phyloP scores from a whole-genome alignment of 257 asterid genomes.

The Jacaranda mimosifolia region DNA sequence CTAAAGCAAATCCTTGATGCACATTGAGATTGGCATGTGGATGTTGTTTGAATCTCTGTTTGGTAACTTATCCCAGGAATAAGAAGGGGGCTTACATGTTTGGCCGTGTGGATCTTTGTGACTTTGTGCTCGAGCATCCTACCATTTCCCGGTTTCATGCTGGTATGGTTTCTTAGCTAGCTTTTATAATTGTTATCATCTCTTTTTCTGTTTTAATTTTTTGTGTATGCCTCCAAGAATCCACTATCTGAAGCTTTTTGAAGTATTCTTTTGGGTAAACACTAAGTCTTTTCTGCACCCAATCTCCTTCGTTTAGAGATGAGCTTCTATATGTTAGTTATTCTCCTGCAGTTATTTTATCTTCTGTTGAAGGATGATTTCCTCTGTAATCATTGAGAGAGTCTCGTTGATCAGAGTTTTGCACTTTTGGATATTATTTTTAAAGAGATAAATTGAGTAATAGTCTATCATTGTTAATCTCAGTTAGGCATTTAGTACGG shows the following conservation, averaged over 20 bases:
- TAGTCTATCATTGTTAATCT: conserved; percentile 1
- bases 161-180: conserved; percentile 55
- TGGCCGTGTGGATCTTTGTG: conserved; percentile 96
- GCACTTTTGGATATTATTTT: conserved; percentile 16
- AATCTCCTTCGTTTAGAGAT: neutral
- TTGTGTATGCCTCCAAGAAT: neutral
- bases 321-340: neutral
- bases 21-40: conserved; percentile 21
- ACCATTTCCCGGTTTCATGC: conserved; percentile 96
- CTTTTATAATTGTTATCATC: neutral
- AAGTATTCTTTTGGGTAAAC: conserved; percentile 12
- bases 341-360: conserved; percentile 3
- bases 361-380: conserved; percentile 22
- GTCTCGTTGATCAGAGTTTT: conserved; percentile 1
- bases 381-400: conserved; percentile 9
- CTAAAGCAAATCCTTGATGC: neutral
- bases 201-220: conserved; percentile 11
- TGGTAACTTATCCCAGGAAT: conserved; percentile 56
- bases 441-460: neutral
- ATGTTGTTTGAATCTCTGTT: conserved; percentile 26
- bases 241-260: conserved; percentile 25
- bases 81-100: conserved; percentile 98
- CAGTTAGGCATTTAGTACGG: neutral
- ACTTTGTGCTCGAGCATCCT: conserved; percentile 95
- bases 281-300: neutral